phyloP scores from a whole-genome alignment of 2,329 filamentous ascomycete species.

The Sordariomycetes sp. region DNA sequence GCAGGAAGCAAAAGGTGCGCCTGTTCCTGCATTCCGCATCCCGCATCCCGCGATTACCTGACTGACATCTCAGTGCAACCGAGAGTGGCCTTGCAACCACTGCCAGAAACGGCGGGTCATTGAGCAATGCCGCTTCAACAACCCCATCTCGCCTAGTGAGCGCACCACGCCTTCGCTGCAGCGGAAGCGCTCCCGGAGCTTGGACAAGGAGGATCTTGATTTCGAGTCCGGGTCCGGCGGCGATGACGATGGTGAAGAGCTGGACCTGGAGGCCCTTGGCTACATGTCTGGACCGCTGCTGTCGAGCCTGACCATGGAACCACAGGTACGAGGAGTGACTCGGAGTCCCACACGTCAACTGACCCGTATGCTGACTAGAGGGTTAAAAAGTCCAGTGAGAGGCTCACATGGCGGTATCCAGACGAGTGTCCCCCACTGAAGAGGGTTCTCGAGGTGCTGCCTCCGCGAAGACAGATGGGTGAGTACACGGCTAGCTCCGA shows the following conservation, averaged over 20 bases:
- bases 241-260: background rate
- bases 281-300: constrained; percentile 5
- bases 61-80: constrained; percentile 15
- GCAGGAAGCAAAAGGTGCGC: constrained; percentile 26
- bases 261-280: constrained; percentile 4
- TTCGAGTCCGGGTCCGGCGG: background rate
- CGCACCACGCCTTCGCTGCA: background rate
- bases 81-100: constrained; percentile 21
- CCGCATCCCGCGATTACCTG: background rate
- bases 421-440: constrained; percentile 10
- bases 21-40: background rate
- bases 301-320: constrained; percentile 1
- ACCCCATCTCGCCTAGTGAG: constrained; percentile 3
- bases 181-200: constrained; percentile 3
- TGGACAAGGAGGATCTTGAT: constrained; percentile 4
- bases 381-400: constrained; percentile 1
- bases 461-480: constrained; percentile 15
- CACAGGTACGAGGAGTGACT: background rate
- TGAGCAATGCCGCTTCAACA: constrained; percentile 16
- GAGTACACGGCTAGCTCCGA: too few species aligned
- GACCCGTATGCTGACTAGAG: constrained; percentile 2
- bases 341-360: background rate
- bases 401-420: constrained; percentile 3
- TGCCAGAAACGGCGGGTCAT: constrained; percentile 20
- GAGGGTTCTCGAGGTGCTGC: constrained; percentile 13